Percentiles rank a stretch among this genome's conserved stretches.
Conservation (phyloP, 202 grass and related monocot species). For the Saccharum hybrid region DNA sequence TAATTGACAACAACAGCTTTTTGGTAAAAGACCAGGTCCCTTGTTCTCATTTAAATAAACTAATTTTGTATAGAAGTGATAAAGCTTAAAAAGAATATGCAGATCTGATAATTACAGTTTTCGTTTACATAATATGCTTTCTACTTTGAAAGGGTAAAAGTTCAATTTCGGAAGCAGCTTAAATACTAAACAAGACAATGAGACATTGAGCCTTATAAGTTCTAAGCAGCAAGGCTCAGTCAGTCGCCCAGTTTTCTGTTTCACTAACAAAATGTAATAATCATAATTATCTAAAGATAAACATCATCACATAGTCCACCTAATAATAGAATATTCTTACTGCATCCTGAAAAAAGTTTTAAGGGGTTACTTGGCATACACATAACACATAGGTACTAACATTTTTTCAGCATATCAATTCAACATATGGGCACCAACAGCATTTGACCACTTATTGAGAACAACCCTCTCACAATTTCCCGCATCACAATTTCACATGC, state of each 20-base stretch:
- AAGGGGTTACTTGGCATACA: neutral
- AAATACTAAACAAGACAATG: neutral
- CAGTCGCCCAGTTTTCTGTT: neutral
- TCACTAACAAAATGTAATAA: neutral
- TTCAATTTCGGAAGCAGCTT: neutral
- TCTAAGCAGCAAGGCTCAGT: neutral
- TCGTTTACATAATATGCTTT: neutral
- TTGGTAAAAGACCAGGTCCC: neutral
- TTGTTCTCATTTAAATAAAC: neutral
- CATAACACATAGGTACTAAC: slow-evolving; percentile 7
- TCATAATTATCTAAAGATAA: neutral
- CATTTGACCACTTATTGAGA: neutral
- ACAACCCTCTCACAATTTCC: neutral
- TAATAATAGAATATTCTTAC: neutral
- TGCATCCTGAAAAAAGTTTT: neutral
- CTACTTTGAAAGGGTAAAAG: neutral
- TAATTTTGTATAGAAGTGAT: neutral
- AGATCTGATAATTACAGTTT: neutral
- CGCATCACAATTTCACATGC: neutral
- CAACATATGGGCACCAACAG: neutral
- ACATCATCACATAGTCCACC: neutral
- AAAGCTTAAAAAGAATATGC: neutral
- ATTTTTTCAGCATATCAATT: neutral
- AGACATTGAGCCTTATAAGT: neutral
- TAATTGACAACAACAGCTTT: neutral